A percentile compares a stretch with the other conserved stretches of the same genome.
These are phyloP conservation scores for Raddia guianensis DNA, from an alignment of 176 grass and related monocot genomes.

Conservation along the genomic window DNA sequence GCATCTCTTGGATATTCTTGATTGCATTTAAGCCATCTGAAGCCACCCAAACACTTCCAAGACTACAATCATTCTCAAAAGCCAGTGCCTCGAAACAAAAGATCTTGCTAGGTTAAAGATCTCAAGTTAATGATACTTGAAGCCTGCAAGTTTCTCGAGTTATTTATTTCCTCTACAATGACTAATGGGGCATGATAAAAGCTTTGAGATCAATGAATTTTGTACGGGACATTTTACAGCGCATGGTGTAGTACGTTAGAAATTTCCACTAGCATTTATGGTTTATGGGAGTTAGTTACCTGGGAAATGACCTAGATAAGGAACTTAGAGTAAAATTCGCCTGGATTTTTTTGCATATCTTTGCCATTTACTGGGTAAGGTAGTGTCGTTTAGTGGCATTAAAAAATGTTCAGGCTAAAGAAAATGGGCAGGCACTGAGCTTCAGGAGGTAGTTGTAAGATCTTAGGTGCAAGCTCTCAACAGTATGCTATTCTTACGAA, in stretches of 20 bases:
- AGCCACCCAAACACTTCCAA: no score
- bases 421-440: background rate
- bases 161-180: background rate
- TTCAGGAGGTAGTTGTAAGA: background rate
- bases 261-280: background rate
- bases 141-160: background rate
- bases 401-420: background rate
- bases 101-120: background rate
- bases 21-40: no score
- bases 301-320: background rate
- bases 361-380: background rate
- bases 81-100: no score
- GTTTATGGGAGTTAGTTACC: background rate
- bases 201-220: background rate
- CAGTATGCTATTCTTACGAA: background rate
- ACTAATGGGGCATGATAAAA: background rate
- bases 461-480: background rate
- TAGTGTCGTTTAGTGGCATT: background rate
- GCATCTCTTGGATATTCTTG: no score
- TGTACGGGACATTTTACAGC: background rate
- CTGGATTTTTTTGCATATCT: background rate
- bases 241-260: background rate
- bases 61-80: no score
- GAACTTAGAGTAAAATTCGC: background rate
- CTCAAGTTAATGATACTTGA: constrained; percentile 8